Base-by-base conservation (phyloP, 768 basidiomycete species). In the Suillus lakei region DNA sequence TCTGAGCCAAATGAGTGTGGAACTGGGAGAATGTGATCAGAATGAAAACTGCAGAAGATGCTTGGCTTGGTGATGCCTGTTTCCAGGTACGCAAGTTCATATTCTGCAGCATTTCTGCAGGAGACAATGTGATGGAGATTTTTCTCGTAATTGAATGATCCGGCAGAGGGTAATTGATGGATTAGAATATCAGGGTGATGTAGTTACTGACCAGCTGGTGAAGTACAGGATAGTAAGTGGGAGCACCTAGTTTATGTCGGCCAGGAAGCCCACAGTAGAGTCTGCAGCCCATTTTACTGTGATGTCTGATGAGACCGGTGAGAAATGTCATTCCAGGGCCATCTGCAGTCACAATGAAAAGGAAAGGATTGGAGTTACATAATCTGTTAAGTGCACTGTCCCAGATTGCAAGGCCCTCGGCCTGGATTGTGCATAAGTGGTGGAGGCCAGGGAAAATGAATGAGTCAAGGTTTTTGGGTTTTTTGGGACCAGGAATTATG, bases 201-300 rank as follows among this genome's bases (percentile, higher is more conserved):
- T n/a, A n/a, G n/a, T n/a, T n/a, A n/a, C n/a, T n/a, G n/a, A n/a
- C n/a, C n/a, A n/a, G n/a, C n/a, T n/a, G n/a, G n/a, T n/a, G n/a
- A n/a, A 73, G 70, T 0, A 74, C 73, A 0, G 81, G 76, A 67
- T 77, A 82, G 61, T 83, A 82, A 23, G 73, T 71, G 68, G 51
- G 4, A 60, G 72, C 5, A 63, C 67, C 2, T 67, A 65, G 60
- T 78, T 79, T 81, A 51, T 71, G 77, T 12, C 74, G 73, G 3
- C 79, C 77, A 10, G 63, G 63, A n/a, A n/a, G n/a, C n/a, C n/a
- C n/a, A n/a, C n/a, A n/a, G n/a, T n/a, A n/a, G n/a, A n/a, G n/a
- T n/a, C 75, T 71, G 43, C 72, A 73, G 9, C 65, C 65, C 23
- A 43, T 34, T 39, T 28, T 66, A 3, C 78, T 77, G 26, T 75